Base-by-base conservation (phyloP, 495 filamentous ascomycete genomes). In the Annulohypoxylon stygium region DNA sequence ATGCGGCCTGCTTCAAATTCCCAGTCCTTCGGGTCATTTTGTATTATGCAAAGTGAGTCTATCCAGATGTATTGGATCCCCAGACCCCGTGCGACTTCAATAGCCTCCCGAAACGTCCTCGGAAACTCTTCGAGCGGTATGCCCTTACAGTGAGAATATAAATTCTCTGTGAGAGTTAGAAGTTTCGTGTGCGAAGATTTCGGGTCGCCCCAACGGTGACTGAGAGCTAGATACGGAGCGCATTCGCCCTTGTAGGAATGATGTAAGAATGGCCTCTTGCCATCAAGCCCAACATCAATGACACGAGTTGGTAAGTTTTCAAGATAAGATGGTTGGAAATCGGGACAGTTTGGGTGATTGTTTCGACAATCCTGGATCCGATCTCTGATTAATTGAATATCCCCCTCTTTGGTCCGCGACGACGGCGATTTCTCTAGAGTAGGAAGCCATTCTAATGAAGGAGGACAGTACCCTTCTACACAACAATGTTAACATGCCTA, bases 1-100 rank as follows among this genome's bases (percentile, higher is more conserved):
- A 57, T 57, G n/a, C 53, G 53, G 53, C 53, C 12, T 10, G 53
- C 53, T 37, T 57, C 69, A 65, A 76, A 76, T 43, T 80, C 72
- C 53, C 30, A 57, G 50, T 80, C 78, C 5, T 36, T 25, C 0
- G 20, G 14, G n/a, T 51, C 43, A 36, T 78, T 26, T 9, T 58
- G 51, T 5, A 66, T 23, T n/a, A 66, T 66, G 39, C 63, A 66
- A 7, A 66, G 33, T 10, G 65, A 60, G 34, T 67, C 65, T 18
- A 67, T 67, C 65, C 65, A 67, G 0, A 67, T 10, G 45, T 61
- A 61, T 20, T 43, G 43, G 16, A 60, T 43, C 6, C 34, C 55
- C 3, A 61, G 11, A 10, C 43, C 45, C 3, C 55, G 41, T 4
- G 43, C 30, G 4, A 67, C 45, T 30, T 59, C 53, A 8, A 60